Conservation (phyloP, 495 filamentous ascomycete genomes). For the Penicillium desertorum region DNA sequence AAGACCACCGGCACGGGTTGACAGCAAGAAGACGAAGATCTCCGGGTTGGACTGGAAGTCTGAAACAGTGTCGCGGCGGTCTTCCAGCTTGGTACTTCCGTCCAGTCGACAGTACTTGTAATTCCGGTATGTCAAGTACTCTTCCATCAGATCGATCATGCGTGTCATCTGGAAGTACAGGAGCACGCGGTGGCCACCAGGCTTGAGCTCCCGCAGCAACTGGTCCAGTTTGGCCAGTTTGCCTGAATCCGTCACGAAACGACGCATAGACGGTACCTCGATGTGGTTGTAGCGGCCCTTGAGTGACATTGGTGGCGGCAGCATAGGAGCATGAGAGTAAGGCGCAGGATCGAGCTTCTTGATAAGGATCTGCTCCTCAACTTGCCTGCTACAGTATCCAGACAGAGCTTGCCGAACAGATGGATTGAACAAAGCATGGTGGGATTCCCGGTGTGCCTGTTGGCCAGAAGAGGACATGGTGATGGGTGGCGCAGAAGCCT, state of each 20-base stretch:
- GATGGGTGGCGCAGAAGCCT: slow-evolving; percentile 84
- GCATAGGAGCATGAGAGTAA: slow-evolving; percentile 61
- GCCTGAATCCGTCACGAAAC: slow-evolving; percentile 96
- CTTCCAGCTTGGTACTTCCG: slow-evolving; percentile 96
- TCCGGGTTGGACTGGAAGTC: slow-evolving; percentile 93
- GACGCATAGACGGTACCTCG: slow-evolving; percentile 93
- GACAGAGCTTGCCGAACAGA: slow-evolving; percentile 72
- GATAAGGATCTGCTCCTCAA: slow-evolving; percentile 72
- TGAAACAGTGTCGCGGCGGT: slow-evolving; percentile 91
- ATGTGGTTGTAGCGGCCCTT: slow-evolving; percentile 86
- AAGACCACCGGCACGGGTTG: slow-evolving; percentile 93
- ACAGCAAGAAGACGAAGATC: slow-evolving; percentile 95
- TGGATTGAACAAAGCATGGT: slow-evolving; percentile 75
- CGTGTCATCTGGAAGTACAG: slow-evolving; percentile 99
- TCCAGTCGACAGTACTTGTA: slow-evolving; percentile 98
- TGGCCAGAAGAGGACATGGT: slow-evolving; percentile 73
- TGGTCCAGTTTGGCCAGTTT: slow-evolving; percentile 92
- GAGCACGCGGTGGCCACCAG: slow-evolving; percentile 88
- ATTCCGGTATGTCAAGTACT: slow-evolving; percentile 97
- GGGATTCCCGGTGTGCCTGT: slow-evolving; percentile 62
- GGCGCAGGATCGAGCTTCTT: slow-evolving; percentile 61
- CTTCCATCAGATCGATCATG: slow-evolving; percentile 99
- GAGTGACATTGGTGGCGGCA: slow-evolving; percentile 73
- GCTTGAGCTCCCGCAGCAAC: slow-evolving; percentile 83
- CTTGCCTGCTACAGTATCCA: slow-evolving; percentile 55